Percentiles rank a stretch among this genome's conserved stretches.
phyloP scores from a whole-genome alignment of 228 moss, liverwort and hornwort species.

The Sphagnum magellanicum region DNA sequence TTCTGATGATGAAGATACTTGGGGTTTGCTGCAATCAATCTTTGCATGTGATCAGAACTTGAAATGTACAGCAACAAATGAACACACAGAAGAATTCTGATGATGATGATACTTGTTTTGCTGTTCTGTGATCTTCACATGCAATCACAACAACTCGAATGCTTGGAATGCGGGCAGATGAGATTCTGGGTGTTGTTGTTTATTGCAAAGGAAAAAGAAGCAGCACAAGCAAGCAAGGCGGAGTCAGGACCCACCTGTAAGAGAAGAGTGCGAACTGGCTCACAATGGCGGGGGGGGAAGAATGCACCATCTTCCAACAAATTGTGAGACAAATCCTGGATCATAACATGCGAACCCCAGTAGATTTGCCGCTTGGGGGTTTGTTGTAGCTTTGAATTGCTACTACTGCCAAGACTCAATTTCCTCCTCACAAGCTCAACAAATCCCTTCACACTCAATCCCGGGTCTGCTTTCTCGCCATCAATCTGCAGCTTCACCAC shows the following conservation, averaged over 20 bases:
- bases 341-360: conserved; percentile 18
- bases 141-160: background rate
- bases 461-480: background rate
- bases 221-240: background rate
- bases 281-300: background rate
- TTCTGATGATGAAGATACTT: too few relatives aligned
- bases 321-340: conserved; percentile 12
- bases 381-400: conserved; percentile 4
- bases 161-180: too few relatives aligned
- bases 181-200: too few relatives aligned
- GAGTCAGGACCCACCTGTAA: conserved; percentile 11
- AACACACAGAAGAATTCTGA: background rate
- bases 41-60: too few relatives aligned
- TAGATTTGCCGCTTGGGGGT: background rate
- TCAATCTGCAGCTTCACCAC: conserved; percentile 10
- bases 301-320: conserved; percentile 5
- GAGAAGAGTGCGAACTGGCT: background rate
- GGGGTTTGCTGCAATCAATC: too few relatives aligned
- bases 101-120: background rate
- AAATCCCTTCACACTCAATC: conserved; percentile 12
- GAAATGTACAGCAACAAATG: background rate
- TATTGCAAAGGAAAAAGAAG: background rate
- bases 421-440: conserved; percentile 1
- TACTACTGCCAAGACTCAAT: background rate
- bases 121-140: too few relatives aligned